Percentiles rank a stretch among this genome's conserved stretches.
Conservation (phyloP, 2,329 filamentous ascomycete species). For the Cordyceps sp. region DNA sequence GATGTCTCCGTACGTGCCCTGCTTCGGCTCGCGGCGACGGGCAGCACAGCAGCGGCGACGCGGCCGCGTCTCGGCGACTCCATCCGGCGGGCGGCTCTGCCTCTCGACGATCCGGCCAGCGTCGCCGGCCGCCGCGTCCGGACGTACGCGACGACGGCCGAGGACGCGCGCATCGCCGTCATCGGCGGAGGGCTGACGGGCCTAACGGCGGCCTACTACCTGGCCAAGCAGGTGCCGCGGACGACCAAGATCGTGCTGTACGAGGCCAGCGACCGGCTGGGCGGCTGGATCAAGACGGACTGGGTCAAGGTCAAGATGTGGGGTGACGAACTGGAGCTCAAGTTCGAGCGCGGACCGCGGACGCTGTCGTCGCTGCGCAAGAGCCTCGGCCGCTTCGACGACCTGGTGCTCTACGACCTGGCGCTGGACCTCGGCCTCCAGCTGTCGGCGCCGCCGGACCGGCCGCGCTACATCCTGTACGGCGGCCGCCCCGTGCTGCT, state of each 20-base stretch:
- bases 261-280: slow-evolving; percentile 52
- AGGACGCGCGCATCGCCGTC: slow-evolving; percentile 38
- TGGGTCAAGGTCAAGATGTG: slow-evolving; percentile 35
- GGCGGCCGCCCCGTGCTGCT: slow-evolving; percentile 46
- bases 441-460: slow-evolving; percentile 31
- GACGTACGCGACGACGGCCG: slow-evolving; percentile 8
- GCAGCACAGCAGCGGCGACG: too few species aligned
- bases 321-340: slow-evolving; percentile 39
- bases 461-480: slow-evolving; percentile 66
- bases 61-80: too few species aligned
- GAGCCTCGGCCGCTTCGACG: slow-evolving; percentile 31
- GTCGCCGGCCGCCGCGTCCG: too few species aligned
- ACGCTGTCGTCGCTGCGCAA: slow-evolving; percentile 43
- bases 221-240: slow-evolving; percentile 47
- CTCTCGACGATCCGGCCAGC: too few species aligned
- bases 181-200: slow-evolving; percentile 75
- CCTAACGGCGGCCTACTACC: slow-evolving; percentile 60
- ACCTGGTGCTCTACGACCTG: slow-evolving; percentile 52
- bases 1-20: too few species aligned
- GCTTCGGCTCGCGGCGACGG: too few species aligned
- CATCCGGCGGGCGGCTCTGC: too few species aligned
- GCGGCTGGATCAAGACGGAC: slow-evolving; percentile 71
- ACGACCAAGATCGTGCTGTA: slow-evolving; percentile 63
- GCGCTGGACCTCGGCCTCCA: slow-evolving; percentile 18
- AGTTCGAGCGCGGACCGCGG: slow-evolving; percentile 75